Base-by-base conservation (phyloP, 768 basidiomycete genomes). In the Galerina sulciceps region DNA sequence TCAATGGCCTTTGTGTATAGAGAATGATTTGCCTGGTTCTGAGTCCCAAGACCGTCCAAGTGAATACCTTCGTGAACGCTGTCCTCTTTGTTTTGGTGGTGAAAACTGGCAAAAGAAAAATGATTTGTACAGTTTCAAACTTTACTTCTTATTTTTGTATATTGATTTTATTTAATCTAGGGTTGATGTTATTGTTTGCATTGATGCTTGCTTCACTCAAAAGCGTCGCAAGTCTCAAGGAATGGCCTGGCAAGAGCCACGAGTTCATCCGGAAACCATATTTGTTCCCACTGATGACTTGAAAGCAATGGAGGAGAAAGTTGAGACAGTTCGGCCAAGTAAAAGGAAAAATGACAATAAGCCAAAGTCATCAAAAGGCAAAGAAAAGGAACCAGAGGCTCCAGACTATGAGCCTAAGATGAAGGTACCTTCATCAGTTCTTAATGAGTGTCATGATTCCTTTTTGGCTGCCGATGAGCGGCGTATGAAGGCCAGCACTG, bases 371-470 rank as follows among this genome's bases (percentile, higher is more conserved):
- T 31, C 26, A 31, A 31, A 31, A 59, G 1, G 72, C 69, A 45
- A 64, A 31, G 26, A 31, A 31, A 31, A 31, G 26, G 26, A 31
- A 8, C 4, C 26, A 5, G 26, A 31, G 5, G 26, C 5, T 8
- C 26, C 26, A 31, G 26, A 31, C 6, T 43, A 23, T 15, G 72
- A 74, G 45, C 41, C 54, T 8, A 61, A 60, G 1, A 67, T 75
- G 57, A 55, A 46, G 22, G 67, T 76, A 0, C 71, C 73, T 6
- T 58, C 53, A 4, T 67, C 71, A 23, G 66, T 72, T 6, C 65
- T 77, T 1, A 65, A 77, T 65, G 74, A 53, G 5, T 78, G 76
- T 51, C 43, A 67, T 22, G 67, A 67, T 1, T 70, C 71, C 13
- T 78, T 76, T 57, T 61, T 54, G 3, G 70, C 74, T 6, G 74